Conservation (phyloP, 305 asterid species). For the Plantago lanceolata region DNA sequence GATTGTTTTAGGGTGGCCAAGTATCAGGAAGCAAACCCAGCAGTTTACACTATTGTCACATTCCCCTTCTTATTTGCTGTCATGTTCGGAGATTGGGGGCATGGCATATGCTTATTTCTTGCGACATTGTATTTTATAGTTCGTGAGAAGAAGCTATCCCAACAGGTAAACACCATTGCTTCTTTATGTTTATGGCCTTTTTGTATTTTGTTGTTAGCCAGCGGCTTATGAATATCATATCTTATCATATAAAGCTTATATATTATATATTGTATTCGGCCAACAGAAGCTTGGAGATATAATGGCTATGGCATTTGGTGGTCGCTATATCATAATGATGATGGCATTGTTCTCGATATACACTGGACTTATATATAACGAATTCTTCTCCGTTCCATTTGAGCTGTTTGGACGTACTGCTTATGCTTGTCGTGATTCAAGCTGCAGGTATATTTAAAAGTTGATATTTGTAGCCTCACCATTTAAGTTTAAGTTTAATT, state of each 20-base stretch:
- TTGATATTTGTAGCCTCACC: conserved; percentile 13
- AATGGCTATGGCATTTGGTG: conserved; percentile 54
- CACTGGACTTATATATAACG: conserved; percentile 46
- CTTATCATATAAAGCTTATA: not conserved
- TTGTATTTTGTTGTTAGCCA: not conserved
- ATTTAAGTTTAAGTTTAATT: not conserved
- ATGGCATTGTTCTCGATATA: conserved; percentile 50
- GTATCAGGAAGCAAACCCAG: conserved; percentile 53
- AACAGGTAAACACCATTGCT: conserved; percentile 34
- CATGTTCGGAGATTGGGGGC: conserved; percentile 57
- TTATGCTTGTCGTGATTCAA: conserved; percentile 40
- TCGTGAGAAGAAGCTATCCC: conserved; percentile 39
- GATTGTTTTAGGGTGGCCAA: conserved; percentile 37
- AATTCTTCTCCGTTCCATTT: conserved; percentile 47
- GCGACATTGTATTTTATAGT: conserved; percentile 38
- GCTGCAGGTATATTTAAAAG: conserved; percentile 36
- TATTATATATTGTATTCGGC: conserved; percentile 17
- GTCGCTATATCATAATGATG: conserved; percentile 48
- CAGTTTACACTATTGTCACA: conserved; percentile 43
- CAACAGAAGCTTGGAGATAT: conserved; percentile 50
- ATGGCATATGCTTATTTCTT: conserved; percentile 45
- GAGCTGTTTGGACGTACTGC: conserved; percentile 46
- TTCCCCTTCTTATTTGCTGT: conserved; percentile 51
- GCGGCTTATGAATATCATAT: conserved; percentile 1
- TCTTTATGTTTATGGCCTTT: not conserved